These are phyloP conservation scores for Pyrenopolyporus hunteri DNA, from an alignment of 495 filamentous ascomycete species.

Conservation along the genomic window DNA sequence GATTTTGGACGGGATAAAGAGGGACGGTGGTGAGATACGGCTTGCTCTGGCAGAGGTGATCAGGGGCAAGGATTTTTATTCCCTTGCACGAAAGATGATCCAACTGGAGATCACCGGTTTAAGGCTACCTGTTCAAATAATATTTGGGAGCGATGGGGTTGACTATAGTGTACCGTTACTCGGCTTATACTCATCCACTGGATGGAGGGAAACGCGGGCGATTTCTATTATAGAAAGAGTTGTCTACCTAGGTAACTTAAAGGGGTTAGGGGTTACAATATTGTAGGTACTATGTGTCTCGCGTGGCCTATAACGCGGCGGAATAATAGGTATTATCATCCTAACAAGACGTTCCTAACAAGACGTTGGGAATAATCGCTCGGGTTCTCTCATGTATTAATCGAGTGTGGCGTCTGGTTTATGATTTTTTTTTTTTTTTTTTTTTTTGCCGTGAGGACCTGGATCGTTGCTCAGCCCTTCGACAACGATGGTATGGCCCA, in stretches of 20 bases:
- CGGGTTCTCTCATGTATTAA: too few species aligned
- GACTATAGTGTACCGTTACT: conserved; percentile 18
- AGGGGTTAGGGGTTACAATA: background rate
- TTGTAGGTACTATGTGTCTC: background rate
- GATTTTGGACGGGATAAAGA: background rate
- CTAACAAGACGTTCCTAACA: too few species aligned
- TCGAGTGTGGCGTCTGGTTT: background rate
- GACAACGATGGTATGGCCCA: conserved; percentile 22
- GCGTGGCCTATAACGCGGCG: background rate
- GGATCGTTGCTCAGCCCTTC: too few species aligned
- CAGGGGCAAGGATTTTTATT: conserved; percentile 23
- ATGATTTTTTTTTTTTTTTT: too few species aligned
- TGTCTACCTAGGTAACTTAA: background rate
- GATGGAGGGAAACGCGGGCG: conserved; percentile 17
- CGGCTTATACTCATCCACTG: conserved; percentile 10
- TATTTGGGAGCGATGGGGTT: background rate
- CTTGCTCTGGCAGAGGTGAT: conserved; percentile 1
- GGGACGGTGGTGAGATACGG: background rate
- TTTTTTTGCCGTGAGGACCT: background rate
- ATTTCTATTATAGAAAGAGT: background rate
- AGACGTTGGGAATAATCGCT: too few species aligned
- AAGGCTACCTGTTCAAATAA: conserved; percentile 1
- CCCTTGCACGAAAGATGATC: conserved; percentile 6
- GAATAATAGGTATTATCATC: background rate
- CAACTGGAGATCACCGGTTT: conserved; percentile 12